Evolutionary conservation across 2,329 filamentous ascomycete genomes (phyloP), one percentile per base, ranked within the genome.

Genomic region (Fusarium sulawesiense): DNA sequence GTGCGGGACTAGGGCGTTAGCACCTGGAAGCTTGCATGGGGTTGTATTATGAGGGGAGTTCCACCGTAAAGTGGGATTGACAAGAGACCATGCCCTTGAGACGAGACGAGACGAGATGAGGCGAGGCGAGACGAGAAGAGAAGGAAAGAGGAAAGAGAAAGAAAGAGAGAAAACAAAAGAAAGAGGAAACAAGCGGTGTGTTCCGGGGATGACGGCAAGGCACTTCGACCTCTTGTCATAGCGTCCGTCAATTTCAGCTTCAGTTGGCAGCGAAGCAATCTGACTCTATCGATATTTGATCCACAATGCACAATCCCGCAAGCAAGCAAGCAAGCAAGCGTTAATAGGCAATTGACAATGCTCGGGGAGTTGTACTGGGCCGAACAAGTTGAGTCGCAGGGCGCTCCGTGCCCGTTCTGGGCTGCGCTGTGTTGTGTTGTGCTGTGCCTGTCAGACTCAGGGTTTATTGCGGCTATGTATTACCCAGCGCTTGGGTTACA

Each of bases 1-100:
- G 75, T 77, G 75, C 75, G 75, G 75, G 66, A 67, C 73, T 75
- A 77, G 66, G 74, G 71, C 48, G 66, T 54, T 65, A 65, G 61
- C 32, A 65, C 29, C 58, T 48, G 60, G 50, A 42, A 66, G 55
- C 53, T 59, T 70, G 50, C 70, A 74, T 74, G 64, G 18, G 71
- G 53, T 65, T 58, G 69, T 55, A 41, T 45, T 55, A 37, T 45
- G 51, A 62, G 66, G 60, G 27, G 69, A 65, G 37, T 56, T 60
- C 42, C 60, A 53, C 55, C 40, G 27, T 45, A 48, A 34, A 49
- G 37, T 59, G 48, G 49, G 59, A 49, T 56, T 42, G 49, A 62
- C 29, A 42, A 29, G 32, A 37, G 34, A 29, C 55, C 29, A 44
- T 37, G 10, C 16, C 34, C 18, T n/a, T 62, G 53, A 58, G 50